These are phyloP conservation scores for Boletellus sp. DNA, from an alignment of 768 basidiomycete species.

Conservation along the genomic window DNA sequence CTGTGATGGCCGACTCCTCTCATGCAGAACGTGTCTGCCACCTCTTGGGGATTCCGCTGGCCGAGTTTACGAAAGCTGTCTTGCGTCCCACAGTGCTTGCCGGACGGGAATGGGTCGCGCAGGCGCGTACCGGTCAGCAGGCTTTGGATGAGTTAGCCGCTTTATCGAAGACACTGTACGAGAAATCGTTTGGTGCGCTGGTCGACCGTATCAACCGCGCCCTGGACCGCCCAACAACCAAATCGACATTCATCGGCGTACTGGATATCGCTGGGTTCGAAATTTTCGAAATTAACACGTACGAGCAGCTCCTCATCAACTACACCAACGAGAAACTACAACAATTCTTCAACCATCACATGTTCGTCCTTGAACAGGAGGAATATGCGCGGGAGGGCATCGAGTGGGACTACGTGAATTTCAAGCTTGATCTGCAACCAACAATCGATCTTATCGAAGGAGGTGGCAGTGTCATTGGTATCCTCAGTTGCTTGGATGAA, in stretches of 20 bases:
- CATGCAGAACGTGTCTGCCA: constrained; percentile 91
- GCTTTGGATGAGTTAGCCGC: constrained; percentile 89
- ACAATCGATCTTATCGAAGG: constrained; percentile 98
- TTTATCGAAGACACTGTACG: constrained; percentile 93
- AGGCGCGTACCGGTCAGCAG: constrained; percentile 87
- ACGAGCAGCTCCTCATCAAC: constrained; percentile 98
- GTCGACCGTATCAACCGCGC: constrained; percentile 95
- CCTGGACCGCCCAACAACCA: constrained; percentile 86
- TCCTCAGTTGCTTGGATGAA: constrained; percentile 91
- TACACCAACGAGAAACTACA: constrained; percentile 98
- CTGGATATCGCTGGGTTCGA: constrained; percentile 99
- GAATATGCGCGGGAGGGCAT: constrained; percentile 96
- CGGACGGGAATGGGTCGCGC: constrained; percentile 95
- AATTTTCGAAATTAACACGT: constrained; percentile 91
- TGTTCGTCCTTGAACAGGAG: constrained; percentile 99
- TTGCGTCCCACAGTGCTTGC: constrained; percentile 88
- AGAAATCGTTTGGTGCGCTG: constrained; percentile 91
- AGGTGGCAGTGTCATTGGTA: constrained; percentile 66
- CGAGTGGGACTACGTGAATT: constrained; percentile 97
- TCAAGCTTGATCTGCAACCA: constrained; percentile 94
- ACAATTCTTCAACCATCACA: constrained; percentile 98
- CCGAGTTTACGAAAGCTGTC: constrained; percentile 86
- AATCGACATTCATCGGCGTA: constrained; percentile 94
- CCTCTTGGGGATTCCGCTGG: constrained; percentile 80
- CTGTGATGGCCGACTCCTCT: constrained; percentile 70